Base-by-base conservation (phyloP, 23 red algal genomes). In the Gracilaria vermiculophylla region DNA sequence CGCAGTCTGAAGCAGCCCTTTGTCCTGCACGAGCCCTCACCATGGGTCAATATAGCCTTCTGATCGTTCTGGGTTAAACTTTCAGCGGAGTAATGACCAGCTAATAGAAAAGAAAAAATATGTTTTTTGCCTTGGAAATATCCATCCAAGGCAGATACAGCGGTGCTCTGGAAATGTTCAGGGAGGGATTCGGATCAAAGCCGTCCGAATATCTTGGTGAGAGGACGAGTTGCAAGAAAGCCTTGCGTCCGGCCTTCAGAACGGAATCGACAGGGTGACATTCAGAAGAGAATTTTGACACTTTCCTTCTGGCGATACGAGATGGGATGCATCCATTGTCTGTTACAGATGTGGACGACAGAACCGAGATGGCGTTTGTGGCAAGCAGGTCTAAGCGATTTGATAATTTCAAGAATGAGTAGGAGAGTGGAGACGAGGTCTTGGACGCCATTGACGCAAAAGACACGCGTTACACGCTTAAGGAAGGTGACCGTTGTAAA, bases 1-100 rank as follows among this genome's bases (percentile, higher is more conserved):
- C 45, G 0, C 73, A 77, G 73, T 25, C 73, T 43, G 73, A 3
- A 24, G 44, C 73, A 77, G 73, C 73, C 73, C 40, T 77, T 47
- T 32, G 3, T 54, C 53, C 53, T 1, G 73, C 23, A 17, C 73
- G 54, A 54, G 73, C 73, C 31, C 28, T 1, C 35, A 35, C 47
- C 27, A 25, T 10, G 45, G 2, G 73, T 28, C 32, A 77, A 49
- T 27, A 20, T 39, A 47, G 44, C 45, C 73, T 25, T 25, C 44
- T 8, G 45, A 49, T 14, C 29, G 52, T 2, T 14, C 4, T 77
- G 73, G 17, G 73, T 77, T 53, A 17, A 54, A 43, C 52, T 29
- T 52, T 54, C 45, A 29, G 15, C 10, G 8, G 29, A 47, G 53
- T 10, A 35, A 5, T 3, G 45, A 54, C 73, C n/a, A 54, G 73